phyloP scores from a whole-genome alignment of 495 filamentous ascomycete genomes.

The Neurospora sp. region DNA sequence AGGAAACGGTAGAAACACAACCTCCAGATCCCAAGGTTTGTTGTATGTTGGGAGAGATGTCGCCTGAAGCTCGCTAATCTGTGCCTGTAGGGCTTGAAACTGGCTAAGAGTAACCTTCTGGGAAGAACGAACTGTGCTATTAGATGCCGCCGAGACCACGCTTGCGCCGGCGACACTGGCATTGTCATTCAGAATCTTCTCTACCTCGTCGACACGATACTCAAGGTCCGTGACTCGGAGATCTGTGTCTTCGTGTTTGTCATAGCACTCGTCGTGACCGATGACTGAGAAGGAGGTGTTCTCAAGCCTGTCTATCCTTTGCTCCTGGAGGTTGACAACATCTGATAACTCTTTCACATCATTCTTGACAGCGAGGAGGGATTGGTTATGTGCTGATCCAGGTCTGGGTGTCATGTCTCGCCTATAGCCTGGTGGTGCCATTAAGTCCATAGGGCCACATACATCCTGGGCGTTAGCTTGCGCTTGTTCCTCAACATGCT shows the following conservation, averaged over 20 bases:
- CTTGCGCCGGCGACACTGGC: constrained; percentile 34
- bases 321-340: constrained; percentile 38
- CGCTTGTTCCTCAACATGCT: constrained; percentile 11
- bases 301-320: constrained; percentile 51
- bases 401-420: constrained; percentile 7
- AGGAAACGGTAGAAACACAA: constrained; percentile 59
- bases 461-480: constrained; percentile 6
- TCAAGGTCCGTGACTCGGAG: constrained; percentile 51
- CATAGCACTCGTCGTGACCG: constrained; percentile 47
- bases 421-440: background rate
- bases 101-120: constrained; percentile 37
- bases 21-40: constrained; percentile 59
- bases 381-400: constrained; percentile 4
- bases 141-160: constrained; percentile 35
- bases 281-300: constrained; percentile 47
- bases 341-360: constrained; percentile 26
- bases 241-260: constrained; percentile 48
- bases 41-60: constrained; percentile 42
- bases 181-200: constrained; percentile 42
- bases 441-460: background rate
- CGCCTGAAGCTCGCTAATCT: constrained; percentile 46
- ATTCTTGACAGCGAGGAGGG: constrained; percentile 6
- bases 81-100: constrained; percentile 45
- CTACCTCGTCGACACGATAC: constrained; percentile 48
- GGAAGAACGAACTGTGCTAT: constrained; percentile 20